Conservation (phyloP, 306 rosid genomes). For the Trifolium pratense region DNA sequence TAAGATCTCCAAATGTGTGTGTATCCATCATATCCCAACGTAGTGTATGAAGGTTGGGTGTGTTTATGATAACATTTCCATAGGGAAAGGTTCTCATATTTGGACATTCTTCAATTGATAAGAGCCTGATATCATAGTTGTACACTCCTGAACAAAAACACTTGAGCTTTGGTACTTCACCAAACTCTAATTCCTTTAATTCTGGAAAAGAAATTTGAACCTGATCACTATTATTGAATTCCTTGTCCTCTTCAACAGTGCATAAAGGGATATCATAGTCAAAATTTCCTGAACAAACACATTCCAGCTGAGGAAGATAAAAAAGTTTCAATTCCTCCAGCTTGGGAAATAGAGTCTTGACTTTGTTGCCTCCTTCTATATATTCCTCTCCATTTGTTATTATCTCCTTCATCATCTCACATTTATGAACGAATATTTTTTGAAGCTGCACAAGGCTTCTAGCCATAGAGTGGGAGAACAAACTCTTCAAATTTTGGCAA, state of each 20-base stretch:
- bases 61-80: not conserved
- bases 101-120: not conserved
- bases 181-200: accelerated
- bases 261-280: constrained; percentile 22
- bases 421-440: accelerated
- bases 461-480: constrained; percentile 20
- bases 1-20: not conserved
- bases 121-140: not conserved
- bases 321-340: accelerated
- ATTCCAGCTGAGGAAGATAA: not conserved
- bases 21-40: accelerated
- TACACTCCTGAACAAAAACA: constrained; percentile 23
- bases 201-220: constrained; percentile 16
- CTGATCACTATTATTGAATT: not conserved
- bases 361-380: not conserved
- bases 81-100: not conserved
- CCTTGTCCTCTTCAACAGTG: not conserved
- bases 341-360: constrained; percentile 23
- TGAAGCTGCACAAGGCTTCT: constrained; percentile 13
- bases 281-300: constrained; percentile 18
- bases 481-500: not conserved
- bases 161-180: not conserved
- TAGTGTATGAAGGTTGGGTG: not conserved
- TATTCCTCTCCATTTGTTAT: not conserved
- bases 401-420: constrained; percentile 17